Evolutionary conservation across 192 early-diverging fungal genomes (phyloP), one percentile per base, ranked within the genome.

Genomic region (Linnemannia elongata): DNA sequence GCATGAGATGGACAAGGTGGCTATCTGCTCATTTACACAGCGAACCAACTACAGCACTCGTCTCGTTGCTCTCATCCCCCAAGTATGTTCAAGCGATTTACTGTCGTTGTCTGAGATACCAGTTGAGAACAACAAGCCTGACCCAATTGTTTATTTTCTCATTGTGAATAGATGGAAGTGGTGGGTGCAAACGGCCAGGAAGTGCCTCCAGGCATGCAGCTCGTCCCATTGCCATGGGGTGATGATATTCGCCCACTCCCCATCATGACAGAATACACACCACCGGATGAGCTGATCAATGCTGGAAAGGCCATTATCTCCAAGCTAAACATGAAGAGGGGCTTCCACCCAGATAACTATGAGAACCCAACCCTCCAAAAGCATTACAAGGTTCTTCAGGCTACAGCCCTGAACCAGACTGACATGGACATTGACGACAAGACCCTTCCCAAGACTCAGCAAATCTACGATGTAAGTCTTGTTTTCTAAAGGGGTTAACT

Each of bases 191-290:
- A 89, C 55, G 88, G 87, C 42, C 87, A 92, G 78, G 77, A 91
- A 33, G 79, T 82, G 22, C 94, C 95, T 18, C 92, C 90, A 13
- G 96, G 96, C 10, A 93, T 96, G 68, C 87, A 95, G 72, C 72
- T 95, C 38, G 88, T 95, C 49, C 86, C 81, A 39, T 72, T 97
- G 39, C 96, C 96, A 24, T 97, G 92, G 90, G 92, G 90, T n/a
- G 96, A 97, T 76, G 96, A 97, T 76, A 89, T 94, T 54, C 89
- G 96, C 52, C 71, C 80, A 13, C 41, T 89, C 18, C 91, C 89
- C 41, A 76, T 84, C 35, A 49, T 83, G 41, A 66, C 82, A 15
- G 73, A 79, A 5, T 85, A 70, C 24, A 75, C 77, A 1, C 83
- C 90, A 4, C 78, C 88, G 0, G 74, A 70, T 1, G 88, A 85